Evolutionary conservation across 768 basidiomycete genomes (phyloP).

Genomic region (Holtermanniella nyarrowii): DNA sequence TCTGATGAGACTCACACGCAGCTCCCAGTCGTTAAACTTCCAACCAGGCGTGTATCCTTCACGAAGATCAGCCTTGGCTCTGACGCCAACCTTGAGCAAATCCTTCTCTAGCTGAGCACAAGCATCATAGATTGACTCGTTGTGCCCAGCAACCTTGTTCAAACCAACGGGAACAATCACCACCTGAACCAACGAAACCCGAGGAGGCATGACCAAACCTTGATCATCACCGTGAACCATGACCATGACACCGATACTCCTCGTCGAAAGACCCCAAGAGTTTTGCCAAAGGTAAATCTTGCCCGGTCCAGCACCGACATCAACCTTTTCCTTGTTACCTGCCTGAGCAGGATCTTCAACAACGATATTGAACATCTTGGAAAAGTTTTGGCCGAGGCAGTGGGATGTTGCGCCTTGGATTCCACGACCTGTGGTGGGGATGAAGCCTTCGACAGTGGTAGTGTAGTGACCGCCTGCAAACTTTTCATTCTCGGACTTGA

Average conservation of each 20-base stretch:
- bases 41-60: slow-evolving; percentile 97
- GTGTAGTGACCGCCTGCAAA: slow-evolving; percentile 98
- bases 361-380: slow-evolving; percentile 93
- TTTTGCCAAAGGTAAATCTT: slow-evolving; percentile 94
- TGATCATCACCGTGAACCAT: slow-evolving; percentile 99
- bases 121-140: slow-evolving; percentile 55
- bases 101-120: slow-evolving; percentile 67
- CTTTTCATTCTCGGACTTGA: slow-evolving; percentile 99
- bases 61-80: slow-evolving; percentile 80
- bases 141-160: slow-evolving; percentile 51
- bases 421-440: slow-evolving; percentile 91
- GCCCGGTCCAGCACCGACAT: slow-evolving; percentile 46
- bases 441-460: slow-evolving; percentile 95
- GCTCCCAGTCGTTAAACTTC: slow-evolving; percentile 99
- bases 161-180: slow-evolving; percentile 89
- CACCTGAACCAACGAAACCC: slow-evolving; percentile 85
- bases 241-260: slow-evolving; percentile 95
- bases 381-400: slow-evolving; percentile 97
- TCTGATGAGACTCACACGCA: slow-evolving; percentile 54
- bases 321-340: slow-evolving; percentile 11
- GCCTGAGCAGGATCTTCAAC: slow-evolving; percentile 75
- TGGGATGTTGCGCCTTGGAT: slow-evolving; percentile 98
- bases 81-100: slow-evolving; percentile 61
- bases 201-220: slow-evolving; percentile 91
- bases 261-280: slow-evolving; percentile 95